Conservation (phyloP, 345 rosid species). For the Microthlaspi erraticum region DNA sequence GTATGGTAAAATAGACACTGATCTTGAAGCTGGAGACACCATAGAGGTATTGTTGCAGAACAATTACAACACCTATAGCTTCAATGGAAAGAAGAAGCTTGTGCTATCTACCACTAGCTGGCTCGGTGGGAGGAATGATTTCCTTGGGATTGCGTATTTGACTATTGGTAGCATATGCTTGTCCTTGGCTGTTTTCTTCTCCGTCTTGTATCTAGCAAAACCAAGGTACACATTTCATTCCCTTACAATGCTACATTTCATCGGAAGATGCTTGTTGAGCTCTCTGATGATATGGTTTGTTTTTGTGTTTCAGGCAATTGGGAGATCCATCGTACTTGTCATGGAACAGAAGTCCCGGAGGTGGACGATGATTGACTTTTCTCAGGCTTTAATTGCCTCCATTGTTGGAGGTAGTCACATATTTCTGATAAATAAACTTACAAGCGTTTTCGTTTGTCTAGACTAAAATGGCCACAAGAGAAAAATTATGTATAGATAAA, state of each 20-base stretch:
- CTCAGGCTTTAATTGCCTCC: too few relatives aligned
- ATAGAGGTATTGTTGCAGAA: constrained; percentile 61
- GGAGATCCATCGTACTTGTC: constrained; percentile 90
- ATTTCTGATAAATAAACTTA: neutral
- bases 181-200: constrained; percentile 75
- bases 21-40: constrained; percentile 59
- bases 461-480: too few relatives aligned
- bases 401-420: too few relatives aligned
- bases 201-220: constrained; percentile 69
- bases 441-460: too few relatives aligned
- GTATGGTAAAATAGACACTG: constrained; percentile 82
- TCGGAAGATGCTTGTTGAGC: too few relatives aligned
- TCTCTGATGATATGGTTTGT: neutral
- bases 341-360: constrained; percentile 83
- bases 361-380: constrained; percentile 40
- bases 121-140: constrained; percentile 60
- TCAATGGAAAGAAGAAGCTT: constrained; percentile 84
- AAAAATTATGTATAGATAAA: too few relatives aligned
- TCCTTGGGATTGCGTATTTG: constrained; percentile 89
- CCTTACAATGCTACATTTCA: neutral
- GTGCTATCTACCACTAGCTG: constrained; percentile 93
- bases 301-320: constrained; percentile 58
- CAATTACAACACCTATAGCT: constrained; percentile 83
- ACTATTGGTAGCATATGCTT: constrained; percentile 83
- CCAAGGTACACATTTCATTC: constrained; percentile 59